Base-by-base conservation (phyloP, 1,284 basidiomycete genomes). In the Termitomyces sp. region DNA sequence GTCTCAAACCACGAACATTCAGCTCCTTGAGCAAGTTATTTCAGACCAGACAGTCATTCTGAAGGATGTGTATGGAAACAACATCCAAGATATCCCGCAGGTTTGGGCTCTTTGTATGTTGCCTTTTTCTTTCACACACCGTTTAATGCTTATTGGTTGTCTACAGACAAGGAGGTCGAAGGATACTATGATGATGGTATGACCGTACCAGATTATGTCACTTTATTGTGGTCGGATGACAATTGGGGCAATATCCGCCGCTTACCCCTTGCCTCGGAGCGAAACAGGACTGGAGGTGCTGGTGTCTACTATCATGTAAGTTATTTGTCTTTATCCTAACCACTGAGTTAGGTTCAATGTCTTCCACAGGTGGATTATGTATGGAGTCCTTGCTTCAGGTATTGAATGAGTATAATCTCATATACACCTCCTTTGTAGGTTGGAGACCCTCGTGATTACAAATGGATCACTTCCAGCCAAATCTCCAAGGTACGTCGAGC, bases 241-340 rank as follows among this genome's bases (percentile, higher is more conserved):
- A 83, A 81, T 63, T 83, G 76, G 74, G 81, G 81, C 4, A 83
- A 83, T 57, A 72, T 84, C 41, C 77, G 78, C 19, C 78, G 82
- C n/a, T 77, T 77, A 58, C 83, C 84, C 0, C 63, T 76, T 3
- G 62, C 67, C 6, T 68, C 68, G 40, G 80, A 84, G 60, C 72
- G 76, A 6, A 78, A 80, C 59, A 70, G 83, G 41, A 74, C 75
- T 0, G 85, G 84, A 33, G 84, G 83, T 33, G 80, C 82, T 28
- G 84, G 83, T 41, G 78, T 86, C 2, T 86, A 86, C 64, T 87
- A 85, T 63, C 84, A 86, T 60, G 80, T 81, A 57, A 56, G 76
- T 65, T 19, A 14, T n/a, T 13, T 4, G 0, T 39, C 41, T 44
- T 8, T 34, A 2, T 46, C 44, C 3, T n/a, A 8, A 26, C 14